Base-by-base conservation (phyloP, 2,329 filamentous ascomycete species). In the Xylariaceae sp. region DNA sequence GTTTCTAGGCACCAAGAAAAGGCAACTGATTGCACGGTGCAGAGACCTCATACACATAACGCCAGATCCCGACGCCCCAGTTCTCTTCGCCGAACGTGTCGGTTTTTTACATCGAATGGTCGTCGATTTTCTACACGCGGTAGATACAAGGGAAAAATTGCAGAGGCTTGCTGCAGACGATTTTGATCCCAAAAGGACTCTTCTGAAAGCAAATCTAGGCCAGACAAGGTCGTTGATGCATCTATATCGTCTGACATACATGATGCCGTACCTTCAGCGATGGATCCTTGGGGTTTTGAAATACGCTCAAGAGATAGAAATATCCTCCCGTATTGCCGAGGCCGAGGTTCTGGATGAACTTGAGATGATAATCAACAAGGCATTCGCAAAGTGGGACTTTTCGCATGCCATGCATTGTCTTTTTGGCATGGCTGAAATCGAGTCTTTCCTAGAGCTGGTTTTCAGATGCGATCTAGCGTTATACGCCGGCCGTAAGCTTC, bases 11-110 rank as follows among this genome's bases (percentile, higher is more conserved):
- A 45, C 37, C 4, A 48, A 45, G 37, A 48, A 41, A 23, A 35
- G 34, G 22, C 37, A 35, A 17, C 22, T 48, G 34, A 34, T 45
- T 27, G 46, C 42, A 6, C 46, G 32, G 17, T 48, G 46, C 22
- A 48, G 33, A 17, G 46, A 45, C 16, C 25, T 45, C 7, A 41
- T 48, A 29, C 33, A 20, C 21, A 42, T 48, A 5, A 29, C 11
- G 3, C 29, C 41, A 6, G 33, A 45, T 35, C 41, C 42, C 2
- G 34, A 33, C 19, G 42, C 37, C 16, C 45, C 45, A 1, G 34
- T 40, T 14, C 32, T 44, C 6, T 45, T 41, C 17, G 38, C 34
- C 10, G 27, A 21, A 16, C 25, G 21, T 5, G 46, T 38, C 6
- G 37, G 27, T 12, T 48, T 48, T 16, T 17, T 45, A 1, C 40